Percentiles rank a stretch among this genome's conserved stretches.
Evolutionary conservation across 148 eudicot species (phyloP).

Genomic region (Silene conica): DNA sequence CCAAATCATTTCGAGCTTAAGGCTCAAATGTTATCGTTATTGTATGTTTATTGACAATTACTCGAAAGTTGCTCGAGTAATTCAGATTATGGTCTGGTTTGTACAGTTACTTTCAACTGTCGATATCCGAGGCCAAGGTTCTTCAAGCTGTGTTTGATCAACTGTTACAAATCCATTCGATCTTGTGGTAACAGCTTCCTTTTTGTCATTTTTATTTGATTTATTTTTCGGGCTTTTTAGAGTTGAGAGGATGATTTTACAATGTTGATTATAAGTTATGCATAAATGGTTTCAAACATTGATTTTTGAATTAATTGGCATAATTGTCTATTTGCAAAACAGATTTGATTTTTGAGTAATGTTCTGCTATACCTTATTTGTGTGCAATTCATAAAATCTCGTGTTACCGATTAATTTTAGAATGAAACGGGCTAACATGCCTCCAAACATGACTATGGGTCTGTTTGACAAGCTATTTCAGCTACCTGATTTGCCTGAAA

Average conservation of each 20-base stretch:
- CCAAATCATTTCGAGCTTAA: no score
- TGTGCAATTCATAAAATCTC: no score
- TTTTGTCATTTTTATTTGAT: not conserved
- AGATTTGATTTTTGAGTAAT: not conserved
- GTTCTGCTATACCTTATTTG: not conserved
- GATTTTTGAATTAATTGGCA: no score
- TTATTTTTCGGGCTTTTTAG: not conserved
- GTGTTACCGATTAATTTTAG: no score
- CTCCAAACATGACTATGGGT: no score
- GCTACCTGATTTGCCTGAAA: no score
- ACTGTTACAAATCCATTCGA: slow-evolving; percentile 44
- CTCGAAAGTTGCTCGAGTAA: slow-evolving; percentile 30
- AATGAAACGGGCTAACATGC: no score
- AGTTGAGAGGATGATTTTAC: not conserved
- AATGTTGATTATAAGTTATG: not conserved
- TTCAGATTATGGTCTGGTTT: slow-evolving; percentile 53
- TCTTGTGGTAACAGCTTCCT: slow-evolving; percentile 32
- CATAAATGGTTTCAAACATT: no score
- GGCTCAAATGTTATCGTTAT: no score
- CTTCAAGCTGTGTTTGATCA: slow-evolving; percentile 56
- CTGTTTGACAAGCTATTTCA: no score
- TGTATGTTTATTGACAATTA: slow-evolving; percentile 17
- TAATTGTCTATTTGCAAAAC: no score
- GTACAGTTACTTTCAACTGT: slow-evolving; percentile 55
- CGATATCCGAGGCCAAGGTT: slow-evolving; percentile 21